These are phyloP conservation scores for Melaleuca alternifolia DNA, from an alignment of 345 rosid genomes.

Conservation along the genomic window DNA sequence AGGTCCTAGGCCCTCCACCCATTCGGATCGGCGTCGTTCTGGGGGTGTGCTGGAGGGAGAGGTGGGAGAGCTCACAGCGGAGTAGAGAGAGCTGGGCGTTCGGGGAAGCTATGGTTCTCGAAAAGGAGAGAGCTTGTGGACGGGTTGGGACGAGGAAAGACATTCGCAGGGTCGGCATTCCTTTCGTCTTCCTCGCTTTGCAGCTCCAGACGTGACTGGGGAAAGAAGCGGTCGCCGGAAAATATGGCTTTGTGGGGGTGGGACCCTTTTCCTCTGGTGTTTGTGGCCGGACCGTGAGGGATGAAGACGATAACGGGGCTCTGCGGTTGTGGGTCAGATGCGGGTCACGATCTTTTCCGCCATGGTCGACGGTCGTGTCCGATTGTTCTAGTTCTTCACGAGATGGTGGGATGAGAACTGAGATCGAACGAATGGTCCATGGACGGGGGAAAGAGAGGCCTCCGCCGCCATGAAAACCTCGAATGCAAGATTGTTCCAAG, in stretches of 20 bases:
- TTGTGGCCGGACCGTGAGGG: neutral
- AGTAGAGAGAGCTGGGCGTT: slow-evolving; percentile 17
- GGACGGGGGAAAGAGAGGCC: neutral
- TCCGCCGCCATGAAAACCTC: neutral
- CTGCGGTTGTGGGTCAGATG: neutral
- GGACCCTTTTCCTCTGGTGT: neutral
- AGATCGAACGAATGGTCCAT: neutral
- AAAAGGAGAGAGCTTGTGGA: slow-evolving; percentile 25
- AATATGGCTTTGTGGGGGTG: neutral
- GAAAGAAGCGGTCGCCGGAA: neutral
- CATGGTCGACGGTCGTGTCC: neutral
- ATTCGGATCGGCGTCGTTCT: slow-evolving; percentile 44
- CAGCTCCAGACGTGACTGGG: neutral
- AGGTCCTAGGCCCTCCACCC: slow-evolving; percentile 90
- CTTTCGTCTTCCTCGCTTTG: neutral
- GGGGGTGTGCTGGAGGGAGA: slow-evolving; percentile 14
- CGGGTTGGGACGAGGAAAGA: slow-evolving; percentile 3
- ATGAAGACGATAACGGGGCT: neutral
- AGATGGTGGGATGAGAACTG: neutral
- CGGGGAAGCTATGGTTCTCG: slow-evolving; percentile 17
- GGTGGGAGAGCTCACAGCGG: slow-evolving; percentile 10
- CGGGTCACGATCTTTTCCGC: neutral
- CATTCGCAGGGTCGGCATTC: slow-evolving; percentile 13
- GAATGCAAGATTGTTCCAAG: neutral
- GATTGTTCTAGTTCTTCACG: neutral